A percentile compares a stretch with the other conserved stretches of the same genome.
Evolutionary conservation across 2,329 filamentous ascomycete species (phyloP).

Genomic region (Metarhizium rileyi): DNA sequence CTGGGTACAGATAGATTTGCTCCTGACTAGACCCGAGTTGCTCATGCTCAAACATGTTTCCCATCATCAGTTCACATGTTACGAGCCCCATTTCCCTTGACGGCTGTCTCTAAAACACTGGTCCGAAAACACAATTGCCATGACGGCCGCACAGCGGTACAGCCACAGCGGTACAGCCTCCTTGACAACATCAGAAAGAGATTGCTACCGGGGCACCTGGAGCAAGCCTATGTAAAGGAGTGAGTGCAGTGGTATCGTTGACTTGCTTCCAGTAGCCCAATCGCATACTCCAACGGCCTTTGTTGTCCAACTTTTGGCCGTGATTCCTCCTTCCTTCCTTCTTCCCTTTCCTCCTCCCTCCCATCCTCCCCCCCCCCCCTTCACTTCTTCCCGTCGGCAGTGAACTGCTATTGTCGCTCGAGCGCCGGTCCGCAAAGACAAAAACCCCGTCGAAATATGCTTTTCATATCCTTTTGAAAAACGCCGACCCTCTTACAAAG

Average conservation of each 20-base stretch:
- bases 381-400: not conserved
- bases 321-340: not conserved
- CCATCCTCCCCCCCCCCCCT: too few relatives aligned
- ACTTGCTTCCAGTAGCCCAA: not conserved
- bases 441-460: conserved; percentile 1
- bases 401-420: not conserved
- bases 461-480: conserved; percentile 3
- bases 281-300: not conserved
- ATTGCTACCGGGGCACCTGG: not conserved
- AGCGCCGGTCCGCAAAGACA: not conserved
- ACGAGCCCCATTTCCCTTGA: not conserved
- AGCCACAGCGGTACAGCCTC: not conserved
- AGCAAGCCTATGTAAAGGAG: not conserved
- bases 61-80: not conserved
- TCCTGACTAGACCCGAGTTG: not conserved
- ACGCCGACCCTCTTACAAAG: not conserved
- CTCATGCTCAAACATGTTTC: not conserved
- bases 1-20: not conserved
- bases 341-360: not conserved
- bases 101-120: not conserved
- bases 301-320: not conserved
- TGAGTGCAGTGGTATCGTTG: not conserved
- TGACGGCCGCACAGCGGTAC: not conserved
- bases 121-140: not conserved
- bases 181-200: not conserved